Conservation (phyloP, 1,284 basidiomycete genomes). For the Moesziomyces sp. region DNA sequence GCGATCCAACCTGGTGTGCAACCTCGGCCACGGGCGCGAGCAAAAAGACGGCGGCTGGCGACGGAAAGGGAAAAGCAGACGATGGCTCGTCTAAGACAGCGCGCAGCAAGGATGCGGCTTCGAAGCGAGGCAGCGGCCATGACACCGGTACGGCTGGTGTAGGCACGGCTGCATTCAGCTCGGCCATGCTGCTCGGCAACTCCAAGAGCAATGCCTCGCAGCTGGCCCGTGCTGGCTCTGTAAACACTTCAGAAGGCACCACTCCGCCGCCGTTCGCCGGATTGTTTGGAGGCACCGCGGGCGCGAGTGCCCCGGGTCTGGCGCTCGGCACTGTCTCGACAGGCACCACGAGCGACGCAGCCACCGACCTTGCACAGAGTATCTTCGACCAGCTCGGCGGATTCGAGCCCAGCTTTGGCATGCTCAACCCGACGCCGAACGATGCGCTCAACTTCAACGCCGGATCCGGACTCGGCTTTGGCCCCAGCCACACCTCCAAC, state of each 20-base stretch:
- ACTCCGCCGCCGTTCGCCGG: constrained; percentile 47
- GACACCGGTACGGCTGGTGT: constrained; percentile 32
- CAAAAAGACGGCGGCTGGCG: constrained; percentile 10
- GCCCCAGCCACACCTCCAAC: constrained; percentile 44
- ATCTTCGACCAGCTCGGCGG: constrained; percentile 58
- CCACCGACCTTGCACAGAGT: constrained; percentile 50
- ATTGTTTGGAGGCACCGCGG: constrained; percentile 17
- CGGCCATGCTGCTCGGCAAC: constrained; percentile 30
- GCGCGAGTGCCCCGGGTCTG: constrained; percentile 22
- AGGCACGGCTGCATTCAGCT: constrained; percentile 45
- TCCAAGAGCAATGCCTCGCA: constrained; percentile 20
- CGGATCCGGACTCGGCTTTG: constrained; percentile 31
- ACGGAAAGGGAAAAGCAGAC: constrained; percentile 4
- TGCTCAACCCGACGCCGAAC: constrained; percentile 50
- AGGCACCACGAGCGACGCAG: constrained; percentile 35
- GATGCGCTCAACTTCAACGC: constrained; percentile 46
- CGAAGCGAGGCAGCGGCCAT: constrained; percentile 18
- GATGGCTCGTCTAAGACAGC: constrained; percentile 3
- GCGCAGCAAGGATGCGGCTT: constrained; percentile 20
- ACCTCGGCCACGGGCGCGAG: constrained; percentile 40
- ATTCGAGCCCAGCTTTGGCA: constrained; percentile 49
- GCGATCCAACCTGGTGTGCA: constrained; percentile 61
- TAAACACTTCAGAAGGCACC: constrained; percentile 40
- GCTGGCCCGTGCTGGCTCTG: constrained; percentile 27
- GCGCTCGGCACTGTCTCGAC: constrained; percentile 37